These are phyloP conservation scores for Alternaria novae-zelandiae DNA, from an alignment of 2,329 filamentous ascomycete species.

Conservation along the genomic window DNA sequence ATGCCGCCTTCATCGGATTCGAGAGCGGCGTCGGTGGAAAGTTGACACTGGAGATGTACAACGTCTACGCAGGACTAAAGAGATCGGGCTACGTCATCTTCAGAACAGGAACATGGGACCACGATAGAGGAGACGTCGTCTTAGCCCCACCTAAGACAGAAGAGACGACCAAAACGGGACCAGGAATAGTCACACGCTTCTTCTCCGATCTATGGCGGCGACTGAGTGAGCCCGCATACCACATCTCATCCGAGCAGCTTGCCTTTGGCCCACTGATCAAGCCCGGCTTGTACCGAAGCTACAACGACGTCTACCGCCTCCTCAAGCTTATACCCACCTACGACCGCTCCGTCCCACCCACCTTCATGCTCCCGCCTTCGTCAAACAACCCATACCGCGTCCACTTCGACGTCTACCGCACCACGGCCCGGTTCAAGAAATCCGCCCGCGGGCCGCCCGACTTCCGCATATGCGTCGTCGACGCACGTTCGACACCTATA, in stretches of 20 bases:
- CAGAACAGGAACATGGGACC: slow-evolving; percentile 65
- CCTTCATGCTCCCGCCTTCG: slow-evolving; percentile 39
- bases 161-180: slow-evolving; percentile 8
- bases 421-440: slow-evolving; percentile 72
- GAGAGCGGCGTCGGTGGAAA: slow-evolving; percentile 61
- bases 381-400: slow-evolving; percentile 69
- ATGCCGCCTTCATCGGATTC: slow-evolving; percentile 79
- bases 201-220: slow-evolving; percentile 44
- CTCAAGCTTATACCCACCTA: slow-evolving; percentile 77
- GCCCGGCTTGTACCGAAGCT: slow-evolving; percentile 61
- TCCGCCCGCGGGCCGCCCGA: slow-evolving; percentile 78
- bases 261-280: slow-evolving; percentile 58
- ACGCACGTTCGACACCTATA: slow-evolving; percentile 73
- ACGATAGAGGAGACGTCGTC: slow-evolving; percentile 32
- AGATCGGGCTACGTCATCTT: slow-evolving; percentile 81
- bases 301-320: slow-evolving; percentile 74
- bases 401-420: slow-evolving; percentile 84
- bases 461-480: slow-evolving; percentile 82
- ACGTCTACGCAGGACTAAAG: slow-evolving; percentile 85
- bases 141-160: slow-evolving; percentile 4
- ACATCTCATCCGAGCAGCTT: slow-evolving; percentile 24
- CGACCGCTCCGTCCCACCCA: slow-evolving; percentile 58
- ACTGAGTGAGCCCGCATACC: slow-evolving; percentile 28
- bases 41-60: slow-evolving; percentile 77
- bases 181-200: slow-evolving; percentile 43